These are phyloP conservation scores for Papiliotrema flavescens DNA, from an alignment of 1,284 basidiomycete genomes.

Conservation along the genomic window DNA sequence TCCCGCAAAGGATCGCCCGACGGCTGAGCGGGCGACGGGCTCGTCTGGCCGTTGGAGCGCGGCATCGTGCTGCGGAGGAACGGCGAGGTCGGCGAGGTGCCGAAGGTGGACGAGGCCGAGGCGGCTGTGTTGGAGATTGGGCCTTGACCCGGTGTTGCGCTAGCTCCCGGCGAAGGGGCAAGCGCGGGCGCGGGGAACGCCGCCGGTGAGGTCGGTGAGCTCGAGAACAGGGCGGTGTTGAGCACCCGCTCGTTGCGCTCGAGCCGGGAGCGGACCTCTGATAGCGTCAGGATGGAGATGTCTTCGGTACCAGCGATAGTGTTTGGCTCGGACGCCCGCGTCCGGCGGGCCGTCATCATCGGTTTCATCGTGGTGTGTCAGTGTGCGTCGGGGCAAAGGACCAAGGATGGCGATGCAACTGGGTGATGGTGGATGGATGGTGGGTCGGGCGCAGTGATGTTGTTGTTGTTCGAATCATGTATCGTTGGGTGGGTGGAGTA, in stretches of 20 bases:
- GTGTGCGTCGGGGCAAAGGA: too few species aligned
- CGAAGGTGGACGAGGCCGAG: not conserved
- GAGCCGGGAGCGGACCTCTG: slow-evolving; percentile 36
- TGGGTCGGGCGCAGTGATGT: too few species aligned
- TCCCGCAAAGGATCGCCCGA: slow-evolving; percentile 29
- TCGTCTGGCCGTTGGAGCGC: not conserved
- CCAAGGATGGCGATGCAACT: too few species aligned
- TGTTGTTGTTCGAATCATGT: too few species aligned
- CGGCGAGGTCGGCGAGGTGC: not conserved
- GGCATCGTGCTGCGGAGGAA: not conserved
- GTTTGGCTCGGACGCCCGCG: slow-evolving; percentile 1
- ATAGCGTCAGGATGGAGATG: slow-evolving; percentile 28
- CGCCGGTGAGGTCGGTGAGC: slow-evolving; percentile 3
- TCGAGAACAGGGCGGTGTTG: slow-evolving; percentile 22
- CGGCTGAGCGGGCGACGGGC: not conserved
- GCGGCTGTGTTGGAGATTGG: too few species aligned
- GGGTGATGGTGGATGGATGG: too few species aligned
- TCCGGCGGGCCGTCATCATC: not conserved
- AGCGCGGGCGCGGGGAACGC: not conserved
- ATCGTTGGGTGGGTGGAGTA: too few species aligned
- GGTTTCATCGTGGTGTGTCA: too few species aligned
- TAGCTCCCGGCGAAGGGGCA: too few species aligned
- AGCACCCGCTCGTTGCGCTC: slow-evolving; percentile 40
- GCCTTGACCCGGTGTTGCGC: too few species aligned
- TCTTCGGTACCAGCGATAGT: slow-evolving; percentile 22